These are phyloP conservation scores for Penicillium paneum DNA, from an alignment of 2,329 filamentous ascomycete species.

Conservation along the genomic window DNA sequence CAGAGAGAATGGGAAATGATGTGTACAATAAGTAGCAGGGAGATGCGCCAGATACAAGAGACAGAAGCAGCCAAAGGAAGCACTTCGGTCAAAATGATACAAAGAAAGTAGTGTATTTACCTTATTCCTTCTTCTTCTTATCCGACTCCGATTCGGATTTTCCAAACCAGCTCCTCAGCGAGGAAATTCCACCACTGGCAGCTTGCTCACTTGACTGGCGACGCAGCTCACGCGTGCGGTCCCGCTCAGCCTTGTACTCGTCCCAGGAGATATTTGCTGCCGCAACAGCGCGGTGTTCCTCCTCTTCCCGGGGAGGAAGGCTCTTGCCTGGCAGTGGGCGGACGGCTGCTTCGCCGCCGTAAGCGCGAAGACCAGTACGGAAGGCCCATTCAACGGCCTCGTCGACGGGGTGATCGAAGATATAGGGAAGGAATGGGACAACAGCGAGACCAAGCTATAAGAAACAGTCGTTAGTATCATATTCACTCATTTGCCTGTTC, in stretches of 20 bases:
- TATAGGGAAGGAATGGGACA: constrained; percentile 76
- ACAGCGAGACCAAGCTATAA: constrained; percentile 61
- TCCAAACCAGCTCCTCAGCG: constrained; percentile 13
- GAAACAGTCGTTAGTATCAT: constrained; percentile 15
- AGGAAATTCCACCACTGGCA: background rate
- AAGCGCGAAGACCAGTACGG: constrained; percentile 71
- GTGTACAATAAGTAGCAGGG: constrained; percentile 14
- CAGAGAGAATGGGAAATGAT: constrained; percentile 2
- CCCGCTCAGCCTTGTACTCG: constrained; percentile 32
- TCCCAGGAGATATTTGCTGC: constrained; percentile 33
- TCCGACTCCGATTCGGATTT: constrained; percentile 8
- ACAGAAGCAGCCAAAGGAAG: background rate
- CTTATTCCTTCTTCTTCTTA: constrained; percentile 23
- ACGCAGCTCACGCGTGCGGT: constrained; percentile 29
- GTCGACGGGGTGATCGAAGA: constrained; percentile 93
- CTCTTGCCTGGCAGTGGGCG: constrained; percentile 23
- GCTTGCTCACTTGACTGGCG: constrained; percentile 7
- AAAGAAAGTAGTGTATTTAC: background rate
- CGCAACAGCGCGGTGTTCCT: constrained; percentile 2
- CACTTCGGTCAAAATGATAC: background rate
- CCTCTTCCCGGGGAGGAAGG: constrained; percentile 4
- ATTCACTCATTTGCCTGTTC: background rate
- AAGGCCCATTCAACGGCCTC: constrained; percentile 87
- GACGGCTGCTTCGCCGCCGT: constrained; percentile 64
- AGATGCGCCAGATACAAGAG: background rate